Base-by-base conservation (phyloP, 2,329 filamentous ascomycete species). In the Alternaria arborescens region DNA sequence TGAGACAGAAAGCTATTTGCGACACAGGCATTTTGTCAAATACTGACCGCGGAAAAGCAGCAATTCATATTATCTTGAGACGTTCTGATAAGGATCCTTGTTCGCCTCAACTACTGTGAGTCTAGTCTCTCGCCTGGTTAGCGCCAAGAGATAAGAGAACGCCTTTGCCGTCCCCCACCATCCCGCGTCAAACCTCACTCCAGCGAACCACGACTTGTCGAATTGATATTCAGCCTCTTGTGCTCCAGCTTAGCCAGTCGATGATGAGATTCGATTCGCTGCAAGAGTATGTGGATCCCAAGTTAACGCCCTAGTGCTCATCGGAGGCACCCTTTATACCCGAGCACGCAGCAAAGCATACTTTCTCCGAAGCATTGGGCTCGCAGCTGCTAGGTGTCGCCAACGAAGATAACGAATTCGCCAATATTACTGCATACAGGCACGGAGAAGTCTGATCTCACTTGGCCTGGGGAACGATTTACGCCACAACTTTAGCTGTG, bases 91-190 rank as follows among this genome's bases (percentile, higher is more conserved):
- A 76, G 71, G 40, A 66, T 63, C 65, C 58, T 59, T 65, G 64
- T 65, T 65, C 62, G 63, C 68, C 36, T 52, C 52, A 38, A 52
- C 52, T 58, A 59, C 43, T 55, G 55, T 55, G 40, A 52, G 63
- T 60, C 64, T 71, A 66, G 70, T 58, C 65, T 55, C 66, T 61
- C 64, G 62, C 53, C 62, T 62, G 47, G 64, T 54, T 52, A 58
- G 40, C 62, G 70, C 70, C 71, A 74, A 76, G 73, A 77, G 74
- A 77, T 77, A 77, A 77, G 74, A 69, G 61, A 72, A 68, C 67
- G 71, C 71, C 72, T 62, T 62, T 68, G 60, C 70, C 65, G 71
- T 68, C 66, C 73, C 65, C 70, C 72, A 70, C 69, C 62, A 74
- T 71, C 74, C 72, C 73, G 65, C 73, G 70, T 61, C 61, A 48